Evolutionary conservation across 2,329 filamentous ascomycete genomes (phyloP), one percentile per base, ranked within the genome.

Genomic region (Colletotrichum scovillei): DNA sequence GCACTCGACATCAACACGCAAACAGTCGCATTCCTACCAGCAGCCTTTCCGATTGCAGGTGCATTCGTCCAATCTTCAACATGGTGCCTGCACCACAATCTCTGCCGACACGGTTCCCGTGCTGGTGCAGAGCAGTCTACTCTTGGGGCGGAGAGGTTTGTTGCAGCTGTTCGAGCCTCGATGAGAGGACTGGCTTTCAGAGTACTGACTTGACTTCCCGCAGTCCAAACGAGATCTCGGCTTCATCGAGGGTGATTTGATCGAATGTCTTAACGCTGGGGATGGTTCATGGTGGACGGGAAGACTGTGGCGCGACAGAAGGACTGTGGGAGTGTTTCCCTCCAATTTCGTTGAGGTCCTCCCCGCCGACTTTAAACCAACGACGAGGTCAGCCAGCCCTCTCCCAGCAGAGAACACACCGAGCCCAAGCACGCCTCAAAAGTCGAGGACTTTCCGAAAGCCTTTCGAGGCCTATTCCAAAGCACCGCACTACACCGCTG

Each of bases 201-300:
- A 64, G 59, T 35, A 49, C 80, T 81, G 69, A 81, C 78, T 74
- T 72, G 56, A 63, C 67, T 22, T 74, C 24, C 63, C 28, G 14
- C 73, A 93, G 92, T 96, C 93, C 28, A 97, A 97, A 86, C 92
- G 93, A 82, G 97, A 99, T 81, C 89, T 99, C 71, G 97, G 97
- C 19, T 99, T 99, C 83, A 93, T 99, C 77, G 97, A 99, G 83
- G 97, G 97, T 76, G 97, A 99, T 84, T 85, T 99, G 77, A 99
- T 99, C 82, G 97, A 99, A 89, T 98, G 96, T 80, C 88, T 99
- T 66, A 99, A 99, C 82, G 97, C 97, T 24, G 97, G 97, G 75
- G 97, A 99, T 84, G 97, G 97, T 65, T 95, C 94, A 59, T 99
- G 97, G 97, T 99, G 97, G 97, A 98, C 95, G 84, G 97, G 97